Conservation (phyloP, 306 rosid species). For the Bauhinia variegata region DNA sequence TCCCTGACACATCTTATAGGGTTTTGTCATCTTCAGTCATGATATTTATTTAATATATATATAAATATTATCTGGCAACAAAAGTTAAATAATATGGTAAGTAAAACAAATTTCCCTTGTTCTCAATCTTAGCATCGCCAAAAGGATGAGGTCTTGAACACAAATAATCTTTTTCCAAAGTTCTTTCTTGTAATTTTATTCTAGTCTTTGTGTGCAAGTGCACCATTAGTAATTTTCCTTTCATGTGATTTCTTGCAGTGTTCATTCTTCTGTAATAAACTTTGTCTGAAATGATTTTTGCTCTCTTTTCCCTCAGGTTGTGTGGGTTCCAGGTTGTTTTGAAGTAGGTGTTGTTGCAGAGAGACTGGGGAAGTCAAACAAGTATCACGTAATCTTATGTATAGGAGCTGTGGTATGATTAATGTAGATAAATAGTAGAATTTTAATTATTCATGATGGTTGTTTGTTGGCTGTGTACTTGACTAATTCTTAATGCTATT, state of each 20-base stretch:
- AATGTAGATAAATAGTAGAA: background rate
- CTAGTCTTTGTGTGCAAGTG: background rate
- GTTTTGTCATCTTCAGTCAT: too few species aligned
- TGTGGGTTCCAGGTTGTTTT: conserved; percentile 97
- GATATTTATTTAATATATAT: too few species aligned
- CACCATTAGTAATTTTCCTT: background rate
- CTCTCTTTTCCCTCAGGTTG: conserved; percentile 60
- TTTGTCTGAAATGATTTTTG: conserved; percentile 31
- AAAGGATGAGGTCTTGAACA: background rate
- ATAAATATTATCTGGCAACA: too few species aligned
- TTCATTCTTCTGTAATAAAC: conserved; percentile 19
- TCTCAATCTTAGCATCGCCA: conserved; percentile 10
- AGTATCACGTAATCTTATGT: conserved; percentile 80
- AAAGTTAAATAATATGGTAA: conserved; percentile 16
- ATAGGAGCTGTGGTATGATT: conserved; percentile 93
- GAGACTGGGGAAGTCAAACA: conserved; percentile 73
- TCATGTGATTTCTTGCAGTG: background rate
- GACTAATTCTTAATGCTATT: conserved; percentile 26
- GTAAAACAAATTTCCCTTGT: conserved; percentile 19
- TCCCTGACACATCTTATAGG: conserved; percentile 4
- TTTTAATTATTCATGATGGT: conserved; percentile 7
- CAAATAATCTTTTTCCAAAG: too few species aligned
- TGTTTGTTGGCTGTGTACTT: conserved; percentile 9
- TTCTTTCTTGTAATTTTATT: too few species aligned
- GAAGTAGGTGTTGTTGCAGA: conserved; percentile 83